Evolutionary conservation across 306 rosid genomes (phyloP), one percentile per base, ranked within the genome.

Genomic region (Fragaria vesca): DNA sequence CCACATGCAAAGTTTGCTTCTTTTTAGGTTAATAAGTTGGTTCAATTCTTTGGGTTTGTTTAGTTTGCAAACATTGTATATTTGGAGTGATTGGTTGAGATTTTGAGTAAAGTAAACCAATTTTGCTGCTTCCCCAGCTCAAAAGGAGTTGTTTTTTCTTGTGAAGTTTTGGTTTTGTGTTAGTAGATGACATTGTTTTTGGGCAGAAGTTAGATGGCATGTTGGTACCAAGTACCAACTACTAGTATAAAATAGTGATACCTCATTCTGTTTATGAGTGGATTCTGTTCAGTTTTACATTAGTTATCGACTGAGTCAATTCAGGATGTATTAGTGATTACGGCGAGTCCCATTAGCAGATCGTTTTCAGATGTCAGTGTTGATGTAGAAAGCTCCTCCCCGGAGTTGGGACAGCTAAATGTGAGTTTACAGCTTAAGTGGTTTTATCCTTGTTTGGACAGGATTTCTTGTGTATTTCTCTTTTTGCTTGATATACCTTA

Each of bases 81-180:
- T 57, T 1, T 38, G 16, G 61, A 54, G 52, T 38, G n/a, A 6
- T 55, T 18, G 77, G 51, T 51, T 30, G 18, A 51, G 65, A 12
- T 45, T 71, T 51, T 34, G 66, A 50, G 20, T 7, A 15, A 48
- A 15, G 28, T 0, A 34, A 50, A 51, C 30, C 20, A 8, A 32
- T 51, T 54, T 55, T 21, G 36, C 12, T 54, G 66, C 51, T 54
- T 73, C 16, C n/a, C 26, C 26, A 73, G 67, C 76, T 54, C n/a
- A 54, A 5, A 12, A 12, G 77, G 61, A 74, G 45, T 18, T 30
- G 62, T 11, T 2, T 60, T 74, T 58, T 60, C 57, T 61, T 48
- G 46, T 60, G 58, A 60, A 9, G 16, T 74, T 58, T 43, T 60
- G 58, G 28, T 40, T 55, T 60, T 74, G 26, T 50, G 38, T 12